Evolutionary conservation across 495 filamentous ascomycete genomes (phyloP).

Genomic region (Amphirosellinia nigrospora): DNA sequence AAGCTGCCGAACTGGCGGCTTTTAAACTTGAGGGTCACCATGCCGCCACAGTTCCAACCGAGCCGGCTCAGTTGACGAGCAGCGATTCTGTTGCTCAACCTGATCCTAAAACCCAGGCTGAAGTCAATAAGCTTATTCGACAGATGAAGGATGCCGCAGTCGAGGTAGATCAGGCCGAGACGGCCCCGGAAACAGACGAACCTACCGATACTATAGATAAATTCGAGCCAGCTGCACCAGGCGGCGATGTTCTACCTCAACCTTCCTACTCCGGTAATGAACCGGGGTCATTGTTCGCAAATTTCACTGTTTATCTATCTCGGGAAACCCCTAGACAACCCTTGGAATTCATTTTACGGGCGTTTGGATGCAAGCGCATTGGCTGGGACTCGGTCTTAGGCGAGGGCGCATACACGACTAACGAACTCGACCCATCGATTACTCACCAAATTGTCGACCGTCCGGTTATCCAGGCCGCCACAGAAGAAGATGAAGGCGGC

Average conservation of each 20-base stretch:
- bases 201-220: constrained; percentile 77
- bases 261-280: constrained; percentile 66
- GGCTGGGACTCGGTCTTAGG: constrained; percentile 91
- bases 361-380: constrained; percentile 95
- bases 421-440: constrained; percentile 84
- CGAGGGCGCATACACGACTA: constrained; percentile 87
- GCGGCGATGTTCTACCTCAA: constrained; percentile 86
- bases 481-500: constrained; percentile 61
- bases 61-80: constrained; percentile 60
- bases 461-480: constrained; percentile 67
- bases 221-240: constrained; percentile 78
- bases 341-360: constrained; percentile 90
- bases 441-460: constrained; percentile 97
- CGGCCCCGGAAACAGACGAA: constrained; percentile 57
- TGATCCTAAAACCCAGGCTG: constrained; percentile 60
- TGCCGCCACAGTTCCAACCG: constrained; percentile 55
- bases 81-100: constrained; percentile 51
- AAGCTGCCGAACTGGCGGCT: constrained; percentile 88
- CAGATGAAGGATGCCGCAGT: constrained; percentile 55
- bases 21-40: constrained; percentile 81
- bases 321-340: constrained; percentile 90
- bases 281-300: constrained; percentile 74
- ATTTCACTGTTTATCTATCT: constrained; percentile 90
- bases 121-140: constrained; percentile 60
- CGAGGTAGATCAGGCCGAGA: constrained; percentile 51